Evolutionary conservation across 2,329 filamentous ascomycete species (phyloP), one percentile per base, ranked within the genome.

Genomic region (Aspergillus fischeri): DNA sequence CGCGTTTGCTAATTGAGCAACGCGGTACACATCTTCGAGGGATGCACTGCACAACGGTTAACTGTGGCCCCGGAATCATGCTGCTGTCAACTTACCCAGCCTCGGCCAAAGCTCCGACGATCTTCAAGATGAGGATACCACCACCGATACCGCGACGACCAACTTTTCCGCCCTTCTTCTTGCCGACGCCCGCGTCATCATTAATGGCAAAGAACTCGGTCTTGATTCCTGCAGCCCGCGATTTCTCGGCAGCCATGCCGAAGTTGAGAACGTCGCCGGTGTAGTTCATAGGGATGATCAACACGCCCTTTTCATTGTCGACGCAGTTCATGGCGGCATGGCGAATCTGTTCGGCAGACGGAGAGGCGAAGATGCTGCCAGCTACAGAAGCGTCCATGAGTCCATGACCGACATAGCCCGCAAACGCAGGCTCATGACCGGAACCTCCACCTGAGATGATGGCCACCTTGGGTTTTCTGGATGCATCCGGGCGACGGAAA

Each of bases 281-380:
- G 75, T 96, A 96, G 74, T 97, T 97, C 90, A 96, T 96, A 29
- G 96, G 90, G 5, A 92, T 87, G n/a, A 96, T 89, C 44, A 97
- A 74, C 1, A 96, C 89, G 25, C 92, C 93, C 60, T 85, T 83
- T 48, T 83, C 80, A 3, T 83, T 82, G 59, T 90, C 85, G 3
- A 96, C 89, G 21, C 90, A 82, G 45, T 86, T 83, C 68, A 87
- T 83, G 53, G 95, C 88, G 58, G 87, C 91, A 63, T 84, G 81
- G 55, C 90, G 85, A 54, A 97, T 86, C 77, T 97, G 92, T 75
- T 94, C 87, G 0, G 91, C 88, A 5, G 84, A 87, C 0, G 91
- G 91, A 20, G 86, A 90, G 6, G 91, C 91, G 70, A 95, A 95
- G 67, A 95, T 92, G 2, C 90, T 92, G 20, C 92, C 92, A 0